Base-by-base conservation (phyloP, 768 basidiomycete genomes). In the Gymnopilus dilepis region DNA sequence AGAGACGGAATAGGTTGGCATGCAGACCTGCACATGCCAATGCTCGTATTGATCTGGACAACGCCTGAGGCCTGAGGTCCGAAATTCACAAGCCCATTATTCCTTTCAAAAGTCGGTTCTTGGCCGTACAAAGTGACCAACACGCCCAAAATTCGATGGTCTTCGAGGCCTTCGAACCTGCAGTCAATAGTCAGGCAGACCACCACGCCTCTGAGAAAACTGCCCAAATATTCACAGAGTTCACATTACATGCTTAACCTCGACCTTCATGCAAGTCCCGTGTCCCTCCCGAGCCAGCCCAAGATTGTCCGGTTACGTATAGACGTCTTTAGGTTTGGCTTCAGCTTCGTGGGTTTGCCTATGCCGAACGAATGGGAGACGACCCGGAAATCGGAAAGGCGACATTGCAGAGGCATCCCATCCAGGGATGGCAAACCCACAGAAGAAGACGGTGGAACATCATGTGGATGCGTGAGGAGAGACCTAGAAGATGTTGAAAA, bases 171-270 rank as follows among this genome's bases (percentile, higher is more conserved):
- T 15, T 47, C 43, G 43, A 47, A 47, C 43, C 43, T 45, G 22
- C 21, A 26, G n/a, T n/a, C 24, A 24, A 26, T 21, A 9, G 34
- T 37, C 34, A 37, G 7, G 34, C 15, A 11, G 2, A 37, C 43
- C 15, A 22, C 43, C 43, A 47, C 43, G 43, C 43, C 43, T 47
- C 43, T 47, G 43, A 47, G 43, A 47, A 47, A 12, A 26, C 43
- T 47, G 43, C 43, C 22, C 43, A 37, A 11, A 8, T 37, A 37
- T 37, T 15, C 34, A 37, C 34, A 9, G 15, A n/a, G n/a, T n/a
- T n/a, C n/a, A n/a, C n/a, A n/a, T n/a, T n/a, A n/a, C n/a, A n/a
- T n/a, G n/a, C n/a, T n/a, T n/a, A n/a, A n/a, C n/a, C 34, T 37
- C 34, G 34, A 37, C 2, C 40, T 41, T 41, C 17, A 17, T 3